phyloP scores from a whole-genome alignment of 2,329 filamentous ascomycete genomes.

The Aspergillus felis region DNA sequence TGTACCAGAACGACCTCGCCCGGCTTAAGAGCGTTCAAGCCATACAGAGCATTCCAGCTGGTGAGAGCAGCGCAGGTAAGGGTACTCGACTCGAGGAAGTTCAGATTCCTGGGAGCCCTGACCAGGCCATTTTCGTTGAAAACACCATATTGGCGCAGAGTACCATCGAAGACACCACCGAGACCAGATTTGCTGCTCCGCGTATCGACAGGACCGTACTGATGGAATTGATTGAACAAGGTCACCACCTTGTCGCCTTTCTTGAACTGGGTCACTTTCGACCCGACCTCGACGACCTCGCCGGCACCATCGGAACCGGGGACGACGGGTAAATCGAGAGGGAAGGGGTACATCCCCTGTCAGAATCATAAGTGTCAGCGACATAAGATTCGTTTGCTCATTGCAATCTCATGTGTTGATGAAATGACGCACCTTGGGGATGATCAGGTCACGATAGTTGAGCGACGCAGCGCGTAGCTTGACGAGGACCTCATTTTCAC shows the following conservation, averaged over 20 bases:
- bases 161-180: slow-evolving; percentile 65
- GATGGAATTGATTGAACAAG: slow-evolving; percentile 56
- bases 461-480: slow-evolving; percentile 53
- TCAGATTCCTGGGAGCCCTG: slow-evolving; percentile 55
- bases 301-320: slow-evolving; percentile 41
- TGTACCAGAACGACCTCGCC: slow-evolving; percentile 58
- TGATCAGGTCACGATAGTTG: slow-evolving; percentile 49
- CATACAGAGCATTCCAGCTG: slow-evolving; percentile 64
- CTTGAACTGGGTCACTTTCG: slow-evolving; percentile 54
- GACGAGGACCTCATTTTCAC: slow-evolving; percentile 69
- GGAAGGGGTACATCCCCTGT: slow-evolving; percentile 33
- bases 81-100: slow-evolving; percentile 52
- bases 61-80: slow-evolving; percentile 61
- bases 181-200: slow-evolving; percentile 53
- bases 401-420: slow-evolving; percentile 21
- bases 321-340: slow-evolving; percentile 28
- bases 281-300: slow-evolving; percentile 50
- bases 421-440: slow-evolving; percentile 45
- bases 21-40: slow-evolving; percentile 50
- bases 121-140: slow-evolving; percentile 69
- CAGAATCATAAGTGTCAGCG: background rate
- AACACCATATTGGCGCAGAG: slow-evolving; percentile 62
- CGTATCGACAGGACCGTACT: slow-evolving; percentile 45
- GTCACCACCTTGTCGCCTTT: slow-evolving; percentile 56
- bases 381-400: background rate